Evolutionary conservation across 768 basidiomycete species (phyloP), one percentile per base, ranked within the genome.

Genomic region (Guyanaporus albipodus): DNA sequence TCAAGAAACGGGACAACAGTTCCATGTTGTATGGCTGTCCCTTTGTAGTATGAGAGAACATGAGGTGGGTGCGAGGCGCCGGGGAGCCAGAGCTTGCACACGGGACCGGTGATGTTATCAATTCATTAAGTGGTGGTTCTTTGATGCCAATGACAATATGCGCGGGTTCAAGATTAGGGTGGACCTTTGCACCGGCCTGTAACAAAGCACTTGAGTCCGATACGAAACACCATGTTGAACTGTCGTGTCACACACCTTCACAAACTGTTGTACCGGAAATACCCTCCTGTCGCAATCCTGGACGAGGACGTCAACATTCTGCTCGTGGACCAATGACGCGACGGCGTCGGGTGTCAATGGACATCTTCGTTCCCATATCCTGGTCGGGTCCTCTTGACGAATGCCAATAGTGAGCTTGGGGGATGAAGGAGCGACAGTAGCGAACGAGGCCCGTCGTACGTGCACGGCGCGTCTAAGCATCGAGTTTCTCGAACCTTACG

Each of bases 1-100:
- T 66, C 8, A 85, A 66, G 62, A 87, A 91, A 42, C 75, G 73
- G 0, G 83, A 72, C 3, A 96, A 73, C 0, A 96, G 69, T 0
- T 83, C 78, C 60, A 85, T 88, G 57, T 95, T 96, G 67, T 94
- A 94, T 6, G 72, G 64, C 65, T 95, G 89, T 0, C 87, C 88
- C 64, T 94, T 95, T 44, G 80, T 78, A 0, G 92, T 94, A 62
- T 94, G 92, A 24, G 87, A 91, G 75, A 96, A 95, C 83, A 93
- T 91, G 45, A 94, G 67, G 56, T 93, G 85, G 1, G 85, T 91
- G 26, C 86, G 78, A 10, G 77, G 67, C 28, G 70, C 60, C 4
- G 54, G 54, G 32, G 46, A 50, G 45, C 37, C 46, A 46, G 50
- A 31, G 22, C 40, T 38, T 10, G 59, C 55, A 37, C 58, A 55